Conservation (phyloP, 2,329 filamentous ascomycete genomes). For the Byssothecium circinans region DNA sequence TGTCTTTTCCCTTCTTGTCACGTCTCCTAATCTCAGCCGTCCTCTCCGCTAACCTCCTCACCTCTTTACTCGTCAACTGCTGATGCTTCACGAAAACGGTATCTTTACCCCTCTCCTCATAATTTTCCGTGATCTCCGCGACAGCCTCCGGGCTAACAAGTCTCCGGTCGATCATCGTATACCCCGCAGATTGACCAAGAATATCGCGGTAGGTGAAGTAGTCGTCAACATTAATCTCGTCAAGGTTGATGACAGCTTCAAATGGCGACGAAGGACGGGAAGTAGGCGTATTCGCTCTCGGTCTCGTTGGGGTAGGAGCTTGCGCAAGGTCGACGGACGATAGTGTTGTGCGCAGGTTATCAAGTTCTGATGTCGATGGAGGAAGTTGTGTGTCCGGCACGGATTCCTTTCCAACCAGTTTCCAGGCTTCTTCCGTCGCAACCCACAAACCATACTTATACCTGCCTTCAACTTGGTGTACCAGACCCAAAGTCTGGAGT, state of each 20-base stretch:
- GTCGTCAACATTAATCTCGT: slow-evolving; percentile 4
- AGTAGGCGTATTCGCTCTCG: background rate
- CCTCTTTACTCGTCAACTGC: slow-evolving; percentile 15
- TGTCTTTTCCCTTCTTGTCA: background rate
- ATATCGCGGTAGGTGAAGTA: slow-evolving; percentile 14
- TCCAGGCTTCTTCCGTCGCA: too few species aligned
- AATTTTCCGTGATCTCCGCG: slow-evolving; percentile 15
- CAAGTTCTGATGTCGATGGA: background rate
- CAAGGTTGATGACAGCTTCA: background rate
- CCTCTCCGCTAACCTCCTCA: slow-evolving; percentile 19
- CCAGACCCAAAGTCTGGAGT: too few species aligned
- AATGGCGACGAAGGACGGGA: background rate
- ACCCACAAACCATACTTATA: too few species aligned
- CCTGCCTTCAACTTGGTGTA: too few species aligned
- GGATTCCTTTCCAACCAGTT: too few species aligned
- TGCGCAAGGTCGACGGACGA: background rate
- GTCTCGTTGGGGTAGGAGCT: background rate
- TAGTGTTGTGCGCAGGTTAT: background rate
- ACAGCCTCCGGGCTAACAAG: slow-evolving; percentile 23
- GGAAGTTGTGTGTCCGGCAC: background rate
- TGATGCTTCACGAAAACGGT: slow-evolving; percentile 17
- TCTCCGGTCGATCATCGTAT: background rate
- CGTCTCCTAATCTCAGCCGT: slow-evolving; percentile 18
- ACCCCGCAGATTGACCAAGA: background rate
- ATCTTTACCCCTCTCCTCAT: slow-evolving; percentile 16